Conservation (phyloP, 345 rosid genomes). For the Adansonia digitata region DNA sequence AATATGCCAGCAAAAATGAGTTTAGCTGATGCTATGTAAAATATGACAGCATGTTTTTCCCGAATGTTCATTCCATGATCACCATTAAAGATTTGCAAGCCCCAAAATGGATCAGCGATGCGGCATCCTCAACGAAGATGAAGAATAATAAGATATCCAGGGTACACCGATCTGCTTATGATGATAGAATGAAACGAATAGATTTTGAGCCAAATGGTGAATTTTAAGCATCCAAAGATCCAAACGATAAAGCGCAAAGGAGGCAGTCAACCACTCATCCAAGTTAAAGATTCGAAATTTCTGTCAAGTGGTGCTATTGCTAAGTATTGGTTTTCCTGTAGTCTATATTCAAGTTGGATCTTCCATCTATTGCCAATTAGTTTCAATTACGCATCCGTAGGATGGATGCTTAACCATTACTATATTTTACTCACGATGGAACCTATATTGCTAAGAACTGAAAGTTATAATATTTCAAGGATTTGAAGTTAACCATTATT, state of each 20-base stretch:
- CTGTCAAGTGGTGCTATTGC: neutral
- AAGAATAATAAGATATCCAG: neutral
- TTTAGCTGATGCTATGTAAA: neutral
- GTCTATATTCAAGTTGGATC: no score
- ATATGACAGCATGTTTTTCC: neutral
- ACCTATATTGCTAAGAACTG: no score
- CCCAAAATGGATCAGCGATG: neutral
- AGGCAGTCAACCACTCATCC: neutral
- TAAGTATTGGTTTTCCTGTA: no score
- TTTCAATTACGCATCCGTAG: no score
- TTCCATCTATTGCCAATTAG: no score
- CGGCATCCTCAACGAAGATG: neutral
- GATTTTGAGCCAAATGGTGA: neutral
- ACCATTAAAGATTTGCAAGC: conserved; percentile 2
- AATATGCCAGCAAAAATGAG: neutral
- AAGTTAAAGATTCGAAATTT: neutral
- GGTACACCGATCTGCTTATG: neutral
- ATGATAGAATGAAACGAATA: neutral
- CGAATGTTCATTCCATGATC: neutral
- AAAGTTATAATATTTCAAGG: neutral
- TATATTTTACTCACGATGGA: no score
- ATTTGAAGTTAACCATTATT: neutral
- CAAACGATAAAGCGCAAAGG: neutral
- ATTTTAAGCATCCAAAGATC: neutral
- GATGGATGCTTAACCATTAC: no score